Evolutionary conservation across 139 green algal genomes (phyloP).

Genomic region (Raphidocelis subcapitata): DNA sequence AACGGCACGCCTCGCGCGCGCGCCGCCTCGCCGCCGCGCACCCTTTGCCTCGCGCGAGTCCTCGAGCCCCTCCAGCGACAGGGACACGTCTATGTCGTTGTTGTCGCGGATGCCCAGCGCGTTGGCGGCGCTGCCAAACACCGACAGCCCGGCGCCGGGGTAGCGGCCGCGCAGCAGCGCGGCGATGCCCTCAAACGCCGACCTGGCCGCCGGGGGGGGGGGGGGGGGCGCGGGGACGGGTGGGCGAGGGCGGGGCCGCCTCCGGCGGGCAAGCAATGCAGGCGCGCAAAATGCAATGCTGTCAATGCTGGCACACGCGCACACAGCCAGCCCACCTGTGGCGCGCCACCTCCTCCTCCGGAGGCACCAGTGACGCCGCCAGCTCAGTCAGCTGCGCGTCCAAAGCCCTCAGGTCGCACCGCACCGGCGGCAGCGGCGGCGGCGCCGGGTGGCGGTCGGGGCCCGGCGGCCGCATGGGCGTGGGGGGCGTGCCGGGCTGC

Average conservation of each 20-base stretch:
- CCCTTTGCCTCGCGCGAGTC: constrained; percentile 42
- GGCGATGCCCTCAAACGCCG: constrained; percentile 40
- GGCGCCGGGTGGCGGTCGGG: not conserved
- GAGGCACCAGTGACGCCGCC: constrained; percentile 40
- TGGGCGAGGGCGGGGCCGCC: too few species aligned
- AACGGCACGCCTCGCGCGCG: not conserved
- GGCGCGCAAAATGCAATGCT: too few species aligned
- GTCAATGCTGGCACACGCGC: too few species aligned
- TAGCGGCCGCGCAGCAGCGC: constrained; percentile 44
- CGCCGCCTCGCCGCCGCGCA: not conserved
- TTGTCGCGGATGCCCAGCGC: constrained; percentile 61
- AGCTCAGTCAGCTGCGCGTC: constrained; percentile 47
- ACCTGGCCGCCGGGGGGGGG: too few species aligned
- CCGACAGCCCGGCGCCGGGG: constrained; percentile 45
- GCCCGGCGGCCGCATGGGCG: not conserved
- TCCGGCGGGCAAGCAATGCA: too few species aligned
- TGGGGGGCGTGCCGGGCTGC: not conserved
- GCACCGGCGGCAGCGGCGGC: constrained; percentile 2
- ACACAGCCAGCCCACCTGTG: too few species aligned
- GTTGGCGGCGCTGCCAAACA: constrained; percentile 75
- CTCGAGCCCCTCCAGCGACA: constrained; percentile 66
- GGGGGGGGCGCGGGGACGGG: too few species aligned
- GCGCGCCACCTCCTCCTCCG: constrained; percentile 39
- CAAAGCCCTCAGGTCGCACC: constrained; percentile 37
- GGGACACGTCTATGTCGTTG: constrained; percentile 82